These are phyloP conservation scores for Vitis rotundifolia DNA, from an alignment of 164 flowering plant genomes.

Conservation along the genomic window DNA sequence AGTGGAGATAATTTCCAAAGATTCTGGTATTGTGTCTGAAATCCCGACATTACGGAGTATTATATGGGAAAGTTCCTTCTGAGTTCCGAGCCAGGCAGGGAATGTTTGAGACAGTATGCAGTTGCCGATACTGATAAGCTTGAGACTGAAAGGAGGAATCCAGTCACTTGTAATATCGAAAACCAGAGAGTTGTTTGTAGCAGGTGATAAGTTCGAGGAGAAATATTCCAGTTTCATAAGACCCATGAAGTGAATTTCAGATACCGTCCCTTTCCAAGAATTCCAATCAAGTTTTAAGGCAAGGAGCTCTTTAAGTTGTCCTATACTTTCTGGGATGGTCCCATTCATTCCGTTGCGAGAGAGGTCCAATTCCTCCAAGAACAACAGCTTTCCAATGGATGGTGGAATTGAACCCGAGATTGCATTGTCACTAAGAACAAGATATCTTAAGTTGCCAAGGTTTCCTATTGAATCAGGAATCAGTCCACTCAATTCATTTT, in stretches of 20 bases:
- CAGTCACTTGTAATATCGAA: slow-evolving; percentile 18
- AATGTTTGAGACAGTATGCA: slow-evolving; percentile 18
- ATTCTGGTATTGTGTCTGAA: slow-evolving; percentile 17
- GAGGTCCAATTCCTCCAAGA: slow-evolving; percentile 3
- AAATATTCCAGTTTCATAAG: slow-evolving; percentile 3
- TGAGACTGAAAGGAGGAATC: slow-evolving; percentile 30
- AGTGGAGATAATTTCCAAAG: slow-evolving; percentile 13
- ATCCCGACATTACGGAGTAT: slow-evolving; percentile 16
- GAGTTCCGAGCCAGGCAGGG: slow-evolving; percentile 32
- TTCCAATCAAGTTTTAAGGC: neutral
- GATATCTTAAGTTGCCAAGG: slow-evolving; percentile 2
- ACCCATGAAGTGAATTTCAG: slow-evolving; percentile 9
- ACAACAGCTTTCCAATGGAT: slow-evolving; percentile 14
- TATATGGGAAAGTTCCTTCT: slow-evolving; percentile 8
- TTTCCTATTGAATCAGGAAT: slow-evolving; percentile 17
- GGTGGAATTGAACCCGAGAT: slow-evolving; percentile 15
- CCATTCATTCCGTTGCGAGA: slow-evolving; percentile 17
- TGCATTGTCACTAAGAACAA: neutral
- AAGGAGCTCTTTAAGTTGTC: slow-evolving; percentile 14
- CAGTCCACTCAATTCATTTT: slow-evolving; percentile 8
- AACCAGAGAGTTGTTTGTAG: slow-evolving; percentile 2
- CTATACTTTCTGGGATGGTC: slow-evolving; percentile 19
- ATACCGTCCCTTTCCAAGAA: slow-evolving; percentile 11
- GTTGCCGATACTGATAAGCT: neutral
- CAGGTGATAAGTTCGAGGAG: neutral